Evolutionary conservation across 805 yeast species (phyloP).

Genomic region (Yarrowia hollandica): DNA sequence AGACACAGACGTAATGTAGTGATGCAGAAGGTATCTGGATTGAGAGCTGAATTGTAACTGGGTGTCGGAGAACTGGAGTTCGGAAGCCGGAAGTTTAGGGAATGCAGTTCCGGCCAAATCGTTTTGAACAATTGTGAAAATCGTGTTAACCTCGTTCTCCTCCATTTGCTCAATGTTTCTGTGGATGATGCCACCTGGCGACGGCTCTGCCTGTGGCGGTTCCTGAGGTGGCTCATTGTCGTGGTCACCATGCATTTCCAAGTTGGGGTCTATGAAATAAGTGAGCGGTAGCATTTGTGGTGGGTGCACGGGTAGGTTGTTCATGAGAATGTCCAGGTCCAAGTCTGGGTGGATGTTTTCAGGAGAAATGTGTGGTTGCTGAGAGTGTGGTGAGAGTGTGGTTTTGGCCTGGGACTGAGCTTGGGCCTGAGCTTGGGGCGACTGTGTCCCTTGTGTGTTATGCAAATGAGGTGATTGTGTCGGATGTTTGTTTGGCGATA

Average conservation of each 20-base stretch:
- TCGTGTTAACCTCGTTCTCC: constrained; percentile 26
- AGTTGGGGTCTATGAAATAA: constrained; percentile 8
- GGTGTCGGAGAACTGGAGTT: constrained; percentile 30
- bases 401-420: background rate
- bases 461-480: background rate
- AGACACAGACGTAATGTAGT: constrained; percentile 74
- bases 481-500: background rate
- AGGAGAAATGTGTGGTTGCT: background rate
- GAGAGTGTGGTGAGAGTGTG: background rate
- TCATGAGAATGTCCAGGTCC: constrained; percentile 19
- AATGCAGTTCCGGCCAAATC: constrained; percentile 19
- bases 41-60: constrained; percentile 44
- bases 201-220: background rate
- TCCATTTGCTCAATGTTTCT: constrained; percentile 25
- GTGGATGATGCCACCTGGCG: constrained; percentile 17
- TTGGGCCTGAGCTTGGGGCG: background rate
- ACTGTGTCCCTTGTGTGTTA: background rate
- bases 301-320: constrained; percentile 14
- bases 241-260: constrained; percentile 1
- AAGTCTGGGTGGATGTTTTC: background rate
- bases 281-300: constrained; percentile 13
- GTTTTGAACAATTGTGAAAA: constrained; percentile 21
- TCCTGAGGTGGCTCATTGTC: background rate
- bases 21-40: constrained; percentile 67
- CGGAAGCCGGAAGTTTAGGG: constrained; percentile 11